A percentile compares a stretch with the other conserved stretches of the same genome.
Evolutionary conservation across 768 basidiomycete species (phyloP).

Genomic region (Suillus brevipes): DNA sequence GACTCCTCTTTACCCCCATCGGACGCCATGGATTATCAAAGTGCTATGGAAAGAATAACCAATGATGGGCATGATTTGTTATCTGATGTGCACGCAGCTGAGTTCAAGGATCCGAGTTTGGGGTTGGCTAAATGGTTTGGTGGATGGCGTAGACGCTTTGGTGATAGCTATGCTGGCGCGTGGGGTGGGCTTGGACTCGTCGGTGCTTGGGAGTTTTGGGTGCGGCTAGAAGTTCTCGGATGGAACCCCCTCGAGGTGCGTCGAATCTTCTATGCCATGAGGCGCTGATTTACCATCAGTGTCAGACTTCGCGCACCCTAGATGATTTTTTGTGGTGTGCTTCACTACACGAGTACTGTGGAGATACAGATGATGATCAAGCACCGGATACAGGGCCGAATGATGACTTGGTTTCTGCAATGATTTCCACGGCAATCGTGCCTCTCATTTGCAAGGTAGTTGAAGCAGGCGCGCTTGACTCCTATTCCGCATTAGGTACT

Average conservation of each 20-base stretch:
- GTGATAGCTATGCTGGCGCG: constrained; percentile 82
- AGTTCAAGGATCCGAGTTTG: constrained; percentile 77
- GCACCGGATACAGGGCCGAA: constrained; percentile 73
- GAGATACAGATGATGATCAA: constrained; percentile 43
- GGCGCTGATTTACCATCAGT: constrained; percentile 13
- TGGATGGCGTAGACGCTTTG: constrained; percentile 74
- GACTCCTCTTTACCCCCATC: constrained; percentile 69
- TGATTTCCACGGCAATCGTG: constrained; percentile 82
- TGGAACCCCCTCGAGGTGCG: constrained; percentile 87
- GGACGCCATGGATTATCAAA: constrained; percentile 68
- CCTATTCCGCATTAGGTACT: constrained; percentile 69
- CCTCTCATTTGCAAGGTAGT: constrained; percentile 73
- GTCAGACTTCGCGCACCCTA: constrained; percentile 53
- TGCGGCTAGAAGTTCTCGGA: constrained; percentile 78
- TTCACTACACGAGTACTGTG: constrained; percentile 75
- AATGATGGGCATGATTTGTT: constrained; percentile 58
- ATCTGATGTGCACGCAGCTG: constrained; percentile 79
- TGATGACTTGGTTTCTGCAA: constrained; percentile 83
- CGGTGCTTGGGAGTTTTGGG: constrained; percentile 94
- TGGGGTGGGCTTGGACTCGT: constrained; percentile 89
- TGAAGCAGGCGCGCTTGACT: constrained; percentile 80
- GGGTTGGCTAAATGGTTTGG: constrained; percentile 68
- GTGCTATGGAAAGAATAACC: constrained; percentile 57
- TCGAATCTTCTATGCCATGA: constrained; percentile 9
- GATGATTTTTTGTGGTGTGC: constrained; percentile 87